These are phyloP conservation scores for Candida montana DNA, from an alignment of 805 yeast species.

Conservation along the genomic window DNA sequence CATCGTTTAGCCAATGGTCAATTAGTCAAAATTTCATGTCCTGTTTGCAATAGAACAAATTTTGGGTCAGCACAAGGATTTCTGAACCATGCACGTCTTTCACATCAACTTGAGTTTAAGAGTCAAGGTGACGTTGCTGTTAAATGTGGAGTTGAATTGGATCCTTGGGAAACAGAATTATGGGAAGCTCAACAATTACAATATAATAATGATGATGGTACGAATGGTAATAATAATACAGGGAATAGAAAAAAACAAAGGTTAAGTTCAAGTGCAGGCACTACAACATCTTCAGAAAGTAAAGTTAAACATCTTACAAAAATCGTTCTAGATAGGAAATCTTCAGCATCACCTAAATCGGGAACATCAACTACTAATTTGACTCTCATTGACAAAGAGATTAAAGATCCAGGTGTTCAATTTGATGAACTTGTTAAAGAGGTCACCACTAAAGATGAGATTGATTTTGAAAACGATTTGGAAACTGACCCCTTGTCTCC, in stretches of 20 bases:
- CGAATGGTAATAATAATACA: background rate
- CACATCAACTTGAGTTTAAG: conserved; percentile 65
- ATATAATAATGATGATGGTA: background rate
- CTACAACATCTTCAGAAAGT: too few relatives aligned
- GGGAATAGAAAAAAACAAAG: background rate
- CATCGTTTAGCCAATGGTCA: conserved; percentile 68
- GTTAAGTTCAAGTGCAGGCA: background rate
- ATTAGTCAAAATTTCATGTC: conserved; percentile 62
- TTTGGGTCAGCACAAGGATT: conserved; percentile 80
- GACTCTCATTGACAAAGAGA: too few relatives aligned
- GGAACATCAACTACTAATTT: too few relatives aligned
- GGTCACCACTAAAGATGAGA: conserved; percentile 17
- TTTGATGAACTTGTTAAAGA: conserved; percentile 21
- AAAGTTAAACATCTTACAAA: conserved; percentile 2
- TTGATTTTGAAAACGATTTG: conserved; percentile 13
- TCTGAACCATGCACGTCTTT: conserved; percentile 67
- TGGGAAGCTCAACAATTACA: conserved; percentile 7
- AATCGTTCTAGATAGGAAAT: background rate
- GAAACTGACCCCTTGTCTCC: conserved; percentile 2
- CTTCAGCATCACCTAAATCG: too few relatives aligned
- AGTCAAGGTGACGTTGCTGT: conserved; percentile 73
- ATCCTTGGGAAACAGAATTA: conserved; percentile 48
- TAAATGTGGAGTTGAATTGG: conserved; percentile 53
- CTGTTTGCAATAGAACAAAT: conserved; percentile 59
- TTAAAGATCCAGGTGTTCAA: background rate